A percentile compares a stretch with the other conserved stretches of the same genome.
These are phyloP conservation scores for Pseudophaeomoniella oleicola DNA, from an alignment of 2,329 filamentous ascomycete species.

Conservation along the genomic window DNA sequence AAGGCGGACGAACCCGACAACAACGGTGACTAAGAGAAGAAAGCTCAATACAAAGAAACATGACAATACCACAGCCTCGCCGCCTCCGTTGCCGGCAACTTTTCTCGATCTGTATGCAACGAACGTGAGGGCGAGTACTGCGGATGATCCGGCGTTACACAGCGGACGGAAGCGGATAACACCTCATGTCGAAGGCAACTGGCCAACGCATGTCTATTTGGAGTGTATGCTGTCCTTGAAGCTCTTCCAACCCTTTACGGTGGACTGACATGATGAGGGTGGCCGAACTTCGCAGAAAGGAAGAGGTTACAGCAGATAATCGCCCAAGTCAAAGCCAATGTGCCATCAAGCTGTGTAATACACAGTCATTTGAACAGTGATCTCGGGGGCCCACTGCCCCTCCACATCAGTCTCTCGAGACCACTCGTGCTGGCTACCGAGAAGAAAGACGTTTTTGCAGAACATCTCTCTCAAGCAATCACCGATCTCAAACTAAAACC, in stretches of 20 bases:
- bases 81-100: constrained; percentile 61
- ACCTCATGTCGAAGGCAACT: constrained; percentile 77
- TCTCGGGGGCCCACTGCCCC: constrained; percentile 59
- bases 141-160: constrained; percentile 73
- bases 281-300: constrained; percentile 19
- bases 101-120: constrained; percentile 89
- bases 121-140: constrained; percentile 59
- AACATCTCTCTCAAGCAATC: constrained; percentile 34
- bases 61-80: constrained; percentile 11
- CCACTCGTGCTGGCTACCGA: constrained; percentile 60
- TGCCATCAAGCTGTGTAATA: constrained; percentile 25
- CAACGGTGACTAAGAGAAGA: constrained; percentile 13
- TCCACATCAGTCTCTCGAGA: constrained; percentile 84
- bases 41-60: constrained; percentile 9
- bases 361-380: constrained; percentile 62
- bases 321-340: constrained; percentile 3
- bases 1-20: constrained; percentile 5
- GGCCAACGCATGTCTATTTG: constrained; percentile 84
- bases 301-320: constrained; percentile 20
- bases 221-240: constrained; percentile 55
- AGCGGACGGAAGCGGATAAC: constrained; percentile 68
- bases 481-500: constrained; percentile 4
- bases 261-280: constrained; percentile 16
- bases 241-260: constrained; percentile 2
- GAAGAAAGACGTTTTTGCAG: constrained; percentile 55